Conservation (phyloP, 1,284 basidiomycete genomes). For the Stereum hirsutum region DNA sequence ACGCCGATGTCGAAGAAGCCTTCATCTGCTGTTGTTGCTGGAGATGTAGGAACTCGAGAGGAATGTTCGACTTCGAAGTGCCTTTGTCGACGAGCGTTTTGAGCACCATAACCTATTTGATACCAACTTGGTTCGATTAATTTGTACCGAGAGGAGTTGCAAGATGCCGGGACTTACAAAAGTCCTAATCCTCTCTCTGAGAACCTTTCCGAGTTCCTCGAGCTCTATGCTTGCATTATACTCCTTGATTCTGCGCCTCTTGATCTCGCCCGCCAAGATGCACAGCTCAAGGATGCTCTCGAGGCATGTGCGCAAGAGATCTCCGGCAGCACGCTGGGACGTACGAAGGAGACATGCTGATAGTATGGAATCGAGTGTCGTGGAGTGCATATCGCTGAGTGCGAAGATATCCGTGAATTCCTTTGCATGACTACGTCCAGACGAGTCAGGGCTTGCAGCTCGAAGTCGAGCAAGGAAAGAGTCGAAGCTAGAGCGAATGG, state of each 20-base stretch:
- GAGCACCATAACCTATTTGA: conserved; percentile 21
- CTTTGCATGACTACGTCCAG: too few relatives aligned
- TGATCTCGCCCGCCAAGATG: conserved; percentile 56
- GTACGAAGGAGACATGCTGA: conserved; percentile 72
- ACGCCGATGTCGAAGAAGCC: too few relatives aligned
- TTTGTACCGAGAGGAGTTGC: too few relatives aligned
- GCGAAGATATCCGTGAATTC: conserved; percentile 75
- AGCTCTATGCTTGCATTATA: conserved; percentile 49
- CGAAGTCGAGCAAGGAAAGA: conserved; percentile 44
- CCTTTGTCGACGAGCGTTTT: conserved; percentile 22
- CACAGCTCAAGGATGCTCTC: conserved; percentile 66
- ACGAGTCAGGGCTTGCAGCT: conserved; percentile 4
- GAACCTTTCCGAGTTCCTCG: conserved; percentile 43
- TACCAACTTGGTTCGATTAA: too few relatives aligned
- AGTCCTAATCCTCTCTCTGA: conserved; percentile 36
- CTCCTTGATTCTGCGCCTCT: conserved; percentile 42
- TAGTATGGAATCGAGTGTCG: conserved; percentile 66
- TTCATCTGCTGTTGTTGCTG: too few relatives aligned
- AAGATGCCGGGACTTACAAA: conserved; percentile 40
- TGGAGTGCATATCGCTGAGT: conserved; percentile 61
- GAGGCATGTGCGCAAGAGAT: conserved; percentile 56
- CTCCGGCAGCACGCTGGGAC: conserved; percentile 57
- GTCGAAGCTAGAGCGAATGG: conserved; percentile 67
- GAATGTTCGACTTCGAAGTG: conserved; percentile 16
- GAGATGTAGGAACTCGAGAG: conserved; percentile 18